These are phyloP conservation scores for Metarhizium sp. DNA, from an alignment of 2,329 filamentous ascomycete genomes.

Conservation along the genomic window DNA sequence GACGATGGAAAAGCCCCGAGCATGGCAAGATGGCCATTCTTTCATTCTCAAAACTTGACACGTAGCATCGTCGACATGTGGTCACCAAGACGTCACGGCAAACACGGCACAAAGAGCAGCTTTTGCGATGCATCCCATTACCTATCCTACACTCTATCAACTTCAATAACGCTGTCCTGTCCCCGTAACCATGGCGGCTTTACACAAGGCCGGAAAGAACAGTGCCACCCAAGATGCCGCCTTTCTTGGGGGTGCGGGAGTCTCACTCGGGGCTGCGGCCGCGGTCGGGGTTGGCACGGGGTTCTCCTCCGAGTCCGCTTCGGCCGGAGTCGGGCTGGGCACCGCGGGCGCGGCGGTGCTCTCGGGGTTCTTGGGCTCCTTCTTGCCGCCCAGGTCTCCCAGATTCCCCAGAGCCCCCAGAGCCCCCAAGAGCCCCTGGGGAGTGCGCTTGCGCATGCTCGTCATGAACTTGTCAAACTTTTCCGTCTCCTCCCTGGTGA, in stretches of 20 bases:
- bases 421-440: background rate
- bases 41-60: too few relatives aligned
- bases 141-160: too few relatives aligned
- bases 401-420: background rate
- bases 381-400: too few relatives aligned
- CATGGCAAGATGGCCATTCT: too few relatives aligned
- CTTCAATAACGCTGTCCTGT: too few relatives aligned
- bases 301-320: too few relatives aligned
- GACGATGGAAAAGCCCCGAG: too few relatives aligned
- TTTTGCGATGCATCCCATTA: too few relatives aligned
- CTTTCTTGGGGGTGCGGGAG: background rate
- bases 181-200: background rate
- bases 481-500: constrained; percentile 2
- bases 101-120: too few relatives aligned
- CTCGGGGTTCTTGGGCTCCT: too few relatives aligned
- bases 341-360: background rate
- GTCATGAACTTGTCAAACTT: constrained; percentile 4
- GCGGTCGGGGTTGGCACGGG: background rate
- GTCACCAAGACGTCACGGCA: too few relatives aligned
- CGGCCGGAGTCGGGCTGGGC: background rate
- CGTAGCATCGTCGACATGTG: too few relatives aligned
- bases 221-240: background rate
- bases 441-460: background rate
- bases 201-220: background rate
- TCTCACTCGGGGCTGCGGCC: background rate